Conservation (phyloP, 257 asterid genomes). For the Rubia yunnanensis region DNA sequence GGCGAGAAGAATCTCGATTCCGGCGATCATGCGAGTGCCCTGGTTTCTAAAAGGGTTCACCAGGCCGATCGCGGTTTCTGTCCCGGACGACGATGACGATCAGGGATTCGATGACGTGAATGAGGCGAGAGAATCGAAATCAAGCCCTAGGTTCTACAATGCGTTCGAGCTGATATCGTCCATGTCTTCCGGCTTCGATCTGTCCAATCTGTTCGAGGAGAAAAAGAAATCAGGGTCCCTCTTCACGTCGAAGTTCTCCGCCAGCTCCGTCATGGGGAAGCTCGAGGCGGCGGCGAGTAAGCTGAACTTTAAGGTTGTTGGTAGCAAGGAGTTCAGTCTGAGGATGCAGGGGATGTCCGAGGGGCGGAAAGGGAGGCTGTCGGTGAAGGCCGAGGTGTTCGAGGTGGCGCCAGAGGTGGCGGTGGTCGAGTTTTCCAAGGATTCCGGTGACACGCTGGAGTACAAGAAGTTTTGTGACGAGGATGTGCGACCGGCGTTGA, state of each 20-base stretch:
- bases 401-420: slow-evolving; percentile 84
- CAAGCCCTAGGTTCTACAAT: slow-evolving; percentile 58
- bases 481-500: slow-evolving; percentile 61
- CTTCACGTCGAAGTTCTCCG: slow-evolving; percentile 60
- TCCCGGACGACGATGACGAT: slow-evolving; percentile 15
- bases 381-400: slow-evolving; percentile 60
- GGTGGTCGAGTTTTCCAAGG: slow-evolving; percentile 68
- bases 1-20: slow-evolving; percentile 38
- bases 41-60: slow-evolving; percentile 53
- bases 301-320: slow-evolving; percentile 30
- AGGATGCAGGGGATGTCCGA: slow-evolving; percentile 56
- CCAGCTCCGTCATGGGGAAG: slow-evolving; percentile 37
- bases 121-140: slow-evolving; percentile 24
- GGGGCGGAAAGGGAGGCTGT: slow-evolving; percentile 63
- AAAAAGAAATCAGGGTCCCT: slow-evolving; percentile 41
- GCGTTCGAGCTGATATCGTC: slow-evolving; percentile 79
- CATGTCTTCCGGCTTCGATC: slow-evolving; percentile 78
- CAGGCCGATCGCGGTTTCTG: slow-evolving; percentile 25
- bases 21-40: slow-evolving; percentile 41
- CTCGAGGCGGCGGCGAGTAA: slow-evolving; percentile 55
- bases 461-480: slow-evolving; percentile 66
- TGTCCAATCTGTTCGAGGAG: slow-evolving; percentile 50
- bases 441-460: slow-evolving; percentile 78
- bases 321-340: slow-evolving; percentile 47
- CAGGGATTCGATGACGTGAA: slow-evolving; percentile 14